Base-by-base conservation (phyloP, 371 early-diverging fungal genomes). In the Blakeslea trispora region DNA sequence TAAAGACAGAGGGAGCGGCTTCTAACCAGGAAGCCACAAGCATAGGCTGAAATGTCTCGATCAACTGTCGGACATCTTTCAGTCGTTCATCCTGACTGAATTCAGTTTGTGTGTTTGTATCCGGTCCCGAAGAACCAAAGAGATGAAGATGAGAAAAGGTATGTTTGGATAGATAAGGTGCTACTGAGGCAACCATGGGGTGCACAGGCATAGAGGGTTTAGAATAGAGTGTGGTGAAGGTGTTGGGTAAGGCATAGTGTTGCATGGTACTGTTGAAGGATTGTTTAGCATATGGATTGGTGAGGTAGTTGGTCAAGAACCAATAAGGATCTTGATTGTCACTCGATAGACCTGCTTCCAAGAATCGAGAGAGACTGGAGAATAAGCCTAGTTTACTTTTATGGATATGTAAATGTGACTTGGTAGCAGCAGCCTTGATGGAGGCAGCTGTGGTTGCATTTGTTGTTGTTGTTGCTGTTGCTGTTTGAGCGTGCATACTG, bases 21-120 rank as follows among this genome's bases (percentile, higher is more conserved):
- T 92, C 91, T 14, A 90, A 61, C 91, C 91, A 92, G 0, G 83
- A 68, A 3, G 86, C 84, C 14, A 88, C 78, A 34, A 91, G 64
- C 42, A 86, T 69, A 18, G 89, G 87, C 59, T 85, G 81, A 17
- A 85, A 74, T 2, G 79, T 77, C 11, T 80, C 66, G 19, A 83
- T 79, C 40, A 83, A 64, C 15, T 66, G 52, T 70, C 66, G 60
- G 15, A 64, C 57, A 17, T 61, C 42, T 10, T 40, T 9, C 18
- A 67, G 19, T 57, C 71, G 59, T n/a, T 70, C 66, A 1, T 64
- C 64, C 31, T 24, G 28, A 28, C 61, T 64, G 24, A 65, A 64
- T 40, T 69, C 62, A 14, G 45, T 8, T 15, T 8, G 39, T 6
- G 49, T 28, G 19, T 35, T 50, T 40, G 28, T 7, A 3, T 65